Evolutionary conservation across 2,329 filamentous ascomycete genomes (phyloP).

Genomic region (Metarhizium album): DNA sequence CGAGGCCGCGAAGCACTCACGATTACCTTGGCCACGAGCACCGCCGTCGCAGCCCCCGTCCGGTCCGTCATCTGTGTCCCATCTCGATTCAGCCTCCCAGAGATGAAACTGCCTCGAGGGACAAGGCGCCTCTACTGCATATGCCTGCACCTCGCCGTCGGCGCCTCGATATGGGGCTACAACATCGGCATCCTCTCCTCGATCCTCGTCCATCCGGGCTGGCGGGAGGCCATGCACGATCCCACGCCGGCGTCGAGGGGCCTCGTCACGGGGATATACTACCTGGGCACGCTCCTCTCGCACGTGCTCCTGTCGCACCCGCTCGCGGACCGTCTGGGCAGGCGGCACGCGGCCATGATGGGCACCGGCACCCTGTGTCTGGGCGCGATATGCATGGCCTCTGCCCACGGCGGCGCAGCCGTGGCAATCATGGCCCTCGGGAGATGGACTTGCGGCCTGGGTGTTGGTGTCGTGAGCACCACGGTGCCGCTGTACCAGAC

Average conservation of each 20-base stretch:
- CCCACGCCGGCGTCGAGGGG: conserved; percentile 36
- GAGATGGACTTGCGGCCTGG: conserved; percentile 40
- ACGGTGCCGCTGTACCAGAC: conserved; percentile 45
- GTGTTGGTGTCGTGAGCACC: conserved; percentile 44
- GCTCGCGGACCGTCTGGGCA: conserved; percentile 38
- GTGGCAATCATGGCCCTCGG: conserved; percentile 39
- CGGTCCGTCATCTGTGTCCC: too few relatives aligned
- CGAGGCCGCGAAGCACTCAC: too few relatives aligned
- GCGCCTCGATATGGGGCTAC: conserved; percentile 47
- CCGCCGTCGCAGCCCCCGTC: too few relatives aligned
- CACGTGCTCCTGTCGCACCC: conserved; percentile 44
- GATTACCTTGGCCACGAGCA: too few relatives aligned
- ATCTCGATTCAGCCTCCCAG: neutral
- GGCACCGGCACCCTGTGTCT: conserved; percentile 36
- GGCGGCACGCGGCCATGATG: conserved; percentile 37
- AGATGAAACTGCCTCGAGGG: conserved; percentile 6
- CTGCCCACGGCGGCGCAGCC: conserved; percentile 28
- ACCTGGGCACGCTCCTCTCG: conserved; percentile 43
- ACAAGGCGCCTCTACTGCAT: conserved; percentile 30
- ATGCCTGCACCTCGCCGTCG: conserved; percentile 43
- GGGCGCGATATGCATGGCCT: conserved; percentile 38
- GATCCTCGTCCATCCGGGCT: conserved; percentile 45
- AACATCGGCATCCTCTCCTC: conserved; percentile 48
- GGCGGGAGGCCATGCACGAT: conserved; percentile 32
- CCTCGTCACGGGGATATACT: conserved; percentile 46